phyloP scores from a whole-genome alignment of 2,329 filamentous ascomycete genomes.

The Fusarium virguliforme region DNA sequence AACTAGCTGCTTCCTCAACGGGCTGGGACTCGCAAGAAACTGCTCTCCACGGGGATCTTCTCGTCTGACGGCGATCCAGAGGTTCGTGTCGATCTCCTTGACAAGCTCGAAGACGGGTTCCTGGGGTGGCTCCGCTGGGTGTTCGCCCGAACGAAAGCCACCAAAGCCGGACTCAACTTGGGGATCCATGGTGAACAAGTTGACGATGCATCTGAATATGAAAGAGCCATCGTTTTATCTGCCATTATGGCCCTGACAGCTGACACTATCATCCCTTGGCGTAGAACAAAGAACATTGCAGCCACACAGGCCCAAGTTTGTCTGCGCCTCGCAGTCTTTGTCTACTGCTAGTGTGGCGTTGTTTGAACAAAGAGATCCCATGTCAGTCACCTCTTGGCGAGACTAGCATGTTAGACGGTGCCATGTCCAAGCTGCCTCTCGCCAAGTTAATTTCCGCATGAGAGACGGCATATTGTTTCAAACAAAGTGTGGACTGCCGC shows the following conservation, averaged over 20 bases:
- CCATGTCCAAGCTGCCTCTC: neutral
- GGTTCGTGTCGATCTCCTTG: constrained; percentile 50
- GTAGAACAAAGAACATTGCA: constrained; percentile 44
- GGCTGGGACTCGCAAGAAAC: constrained; percentile 54
- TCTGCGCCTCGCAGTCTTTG: constrained; percentile 38
- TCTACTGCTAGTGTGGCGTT: constrained; percentile 14
- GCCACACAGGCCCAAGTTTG: constrained; percentile 19
- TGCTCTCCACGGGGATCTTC: constrained; percentile 52
- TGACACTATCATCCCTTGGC: neutral
- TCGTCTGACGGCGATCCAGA: constrained; percentile 54
- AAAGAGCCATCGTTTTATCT: constrained; percentile 12
- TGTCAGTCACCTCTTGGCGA: neutral
- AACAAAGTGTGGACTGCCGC: constrained; percentile 33
- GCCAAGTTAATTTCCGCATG: constrained; percentile 13
- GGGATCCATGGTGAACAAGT: constrained; percentile 23
- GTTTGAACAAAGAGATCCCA: constrained; percentile 32
- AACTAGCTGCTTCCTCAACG: constrained; percentile 26
- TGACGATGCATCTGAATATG: constrained; percentile 11
- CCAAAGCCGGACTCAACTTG: constrained; percentile 4
- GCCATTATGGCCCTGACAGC: neutral
- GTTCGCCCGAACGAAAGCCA: neutral
- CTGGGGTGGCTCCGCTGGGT: neutral
- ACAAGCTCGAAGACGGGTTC: constrained; percentile 52
- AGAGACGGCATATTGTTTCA: constrained; percentile 31
- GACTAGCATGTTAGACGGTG: constrained; percentile 1